Base-by-base conservation (phyloP, 2,329 filamentous ascomycete species). In the Falciphora oryzae region DNA sequence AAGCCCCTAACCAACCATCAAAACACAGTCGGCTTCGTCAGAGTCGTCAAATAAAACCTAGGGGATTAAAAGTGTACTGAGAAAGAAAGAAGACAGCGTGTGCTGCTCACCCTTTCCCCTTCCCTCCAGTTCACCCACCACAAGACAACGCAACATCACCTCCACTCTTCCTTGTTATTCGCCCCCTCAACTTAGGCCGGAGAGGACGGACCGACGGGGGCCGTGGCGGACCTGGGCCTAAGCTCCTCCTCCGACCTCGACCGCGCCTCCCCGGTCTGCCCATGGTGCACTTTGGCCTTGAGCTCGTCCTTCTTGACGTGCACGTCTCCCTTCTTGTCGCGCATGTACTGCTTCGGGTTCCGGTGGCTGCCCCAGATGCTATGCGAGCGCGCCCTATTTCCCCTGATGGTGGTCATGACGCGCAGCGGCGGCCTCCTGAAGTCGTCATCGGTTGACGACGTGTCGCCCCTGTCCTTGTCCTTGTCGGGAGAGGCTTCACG, bases 311-410 rank as follows among this genome's bases (percentile, higher is more conserved):
- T 53, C 7, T 53, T 70, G 1, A 57, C 65, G 65, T 69, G 71
- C 22, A 67, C 69, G 64, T 69, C 69, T 22, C 53, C 63, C 66
- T 72, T 73, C 65, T 70, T 66, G 53, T 73, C 70, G 28, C 69
- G 68, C 67, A 73, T 68, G 44, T 71, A 72, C 65, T 70, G 66
- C 59, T 68, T 66, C 57, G 73, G 68, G 1, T 69, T 66, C 2
- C 70, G 65, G 44, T 63, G 61, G 25, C 50, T 53, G 2, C 58
- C 35, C 25, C 58, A 31, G 35, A 68, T 66, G n/a, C 70, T 69
- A 35, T 73, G 67, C 57, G 61, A 67, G n/a, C 66, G 62, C 1
- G 68, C 72, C 11, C 72, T 63, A 64, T 70, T 67, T 2, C 72
- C 71, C 3, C 72, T 67, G 11, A 73, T 65, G 10, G 65, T 68